These are phyloP conservation scores for Colletotrichum sp. DNA, from an alignment of 2,329 filamentous ascomycete genomes.

Conservation along the genomic window DNA sequence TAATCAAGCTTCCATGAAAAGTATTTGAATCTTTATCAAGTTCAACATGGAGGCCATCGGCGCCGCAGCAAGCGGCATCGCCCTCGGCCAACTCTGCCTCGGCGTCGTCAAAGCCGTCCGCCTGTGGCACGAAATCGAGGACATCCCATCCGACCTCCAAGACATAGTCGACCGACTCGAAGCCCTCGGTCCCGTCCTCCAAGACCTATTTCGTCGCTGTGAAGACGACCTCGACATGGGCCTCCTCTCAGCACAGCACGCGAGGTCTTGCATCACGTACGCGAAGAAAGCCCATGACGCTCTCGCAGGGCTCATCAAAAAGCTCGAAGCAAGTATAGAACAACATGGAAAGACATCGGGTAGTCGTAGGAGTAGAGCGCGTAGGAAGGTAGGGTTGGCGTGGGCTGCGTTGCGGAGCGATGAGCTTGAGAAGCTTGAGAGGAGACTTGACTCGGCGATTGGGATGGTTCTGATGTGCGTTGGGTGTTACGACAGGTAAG, in stretches of 20 bases:
- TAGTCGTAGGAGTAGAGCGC: neutral
- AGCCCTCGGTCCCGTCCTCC: neutral
- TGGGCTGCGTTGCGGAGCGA: neutral
- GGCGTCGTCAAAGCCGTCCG: neutral
- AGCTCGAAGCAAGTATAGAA: neutral
- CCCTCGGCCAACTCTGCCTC: neutral
- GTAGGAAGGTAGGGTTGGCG: neutral
- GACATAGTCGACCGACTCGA: neutral
- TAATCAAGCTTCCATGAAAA: neutral
- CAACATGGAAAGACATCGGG: neutral
- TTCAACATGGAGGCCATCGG: neutral
- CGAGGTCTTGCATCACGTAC: neutral
- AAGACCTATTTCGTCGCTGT: neutral
- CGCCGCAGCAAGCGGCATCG: neutral
- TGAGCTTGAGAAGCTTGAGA: neutral
- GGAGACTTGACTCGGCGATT: neutral
- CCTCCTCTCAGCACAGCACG: neutral
- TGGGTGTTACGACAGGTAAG: neutral
- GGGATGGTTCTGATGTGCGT: neutral
- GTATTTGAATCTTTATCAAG: fast-evolving
- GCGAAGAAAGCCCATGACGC: neutral
- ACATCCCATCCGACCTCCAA: neutral
- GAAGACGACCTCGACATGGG: neutral
- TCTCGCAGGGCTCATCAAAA: neutral
- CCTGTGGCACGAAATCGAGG: neutral